Conservation (phyloP, 2,329 filamentous ascomycete genomes). For the Hymenoscyphus infarciens region DNA sequence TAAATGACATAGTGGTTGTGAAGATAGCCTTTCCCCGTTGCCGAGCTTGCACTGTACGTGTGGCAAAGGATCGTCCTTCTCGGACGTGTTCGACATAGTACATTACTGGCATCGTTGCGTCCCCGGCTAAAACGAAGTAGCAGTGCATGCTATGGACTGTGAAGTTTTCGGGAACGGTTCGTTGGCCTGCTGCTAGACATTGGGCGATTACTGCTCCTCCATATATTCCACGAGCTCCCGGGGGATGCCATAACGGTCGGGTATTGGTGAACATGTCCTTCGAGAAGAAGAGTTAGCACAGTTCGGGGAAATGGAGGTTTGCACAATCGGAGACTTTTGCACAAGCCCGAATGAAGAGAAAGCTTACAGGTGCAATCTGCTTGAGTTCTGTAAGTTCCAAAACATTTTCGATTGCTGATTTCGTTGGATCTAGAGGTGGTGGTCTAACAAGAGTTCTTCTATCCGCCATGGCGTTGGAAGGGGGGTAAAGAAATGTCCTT, state of each 20-base stretch:
- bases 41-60: constrained; percentile 90
- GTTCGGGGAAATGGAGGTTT: not conserved
- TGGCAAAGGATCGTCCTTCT: constrained; percentile 85
- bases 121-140: constrained; percentile 94
- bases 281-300: constrained; percentile 19
- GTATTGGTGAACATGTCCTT: constrained; percentile 95
- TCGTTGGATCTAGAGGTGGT: constrained; percentile 66
- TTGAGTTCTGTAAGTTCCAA: constrained; percentile 79
- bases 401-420: constrained; percentile 82
- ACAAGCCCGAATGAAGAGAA: not conserved
- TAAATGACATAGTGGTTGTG: constrained; percentile 90
- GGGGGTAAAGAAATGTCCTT: not conserved
- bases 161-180: constrained; percentile 78
- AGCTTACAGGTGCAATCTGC: constrained; percentile 68
- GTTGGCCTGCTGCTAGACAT: constrained; percentile 80
- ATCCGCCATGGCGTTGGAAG: constrained; percentile 27
- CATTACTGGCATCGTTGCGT: constrained; percentile 77
- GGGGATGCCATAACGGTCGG: constrained; percentile 85
- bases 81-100: constrained; percentile 95
- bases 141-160: constrained; percentile 95
- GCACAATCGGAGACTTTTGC: not conserved
- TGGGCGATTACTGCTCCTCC: constrained; percentile 93
- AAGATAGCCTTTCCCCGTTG: constrained; percentile 90
- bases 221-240: constrained; percentile 88
- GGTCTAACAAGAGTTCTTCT: constrained; percentile 66